phyloP scores from a whole-genome alignment of 352 stramenopile genomes.

The Pythium aphanidermatum region DNA sequence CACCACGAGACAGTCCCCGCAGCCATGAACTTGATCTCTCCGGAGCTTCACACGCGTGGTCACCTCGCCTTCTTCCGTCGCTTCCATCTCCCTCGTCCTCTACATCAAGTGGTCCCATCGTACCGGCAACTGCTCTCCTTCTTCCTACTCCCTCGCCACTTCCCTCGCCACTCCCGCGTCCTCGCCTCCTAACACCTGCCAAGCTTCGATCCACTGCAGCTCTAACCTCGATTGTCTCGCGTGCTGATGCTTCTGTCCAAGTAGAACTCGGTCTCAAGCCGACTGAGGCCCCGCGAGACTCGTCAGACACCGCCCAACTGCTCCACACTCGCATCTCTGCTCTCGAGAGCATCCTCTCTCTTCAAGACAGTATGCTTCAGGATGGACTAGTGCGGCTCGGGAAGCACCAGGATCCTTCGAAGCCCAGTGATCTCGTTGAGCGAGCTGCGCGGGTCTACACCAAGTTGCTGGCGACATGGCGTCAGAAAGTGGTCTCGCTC shows the following conservation, averaged over 20 bases:
- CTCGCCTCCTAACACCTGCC: no score
- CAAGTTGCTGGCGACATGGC: conserved; percentile 36
- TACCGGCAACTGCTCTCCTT: not conserved
- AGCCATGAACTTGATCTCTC: conserved; percentile 24
- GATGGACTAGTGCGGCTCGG: conserved; percentile 26
- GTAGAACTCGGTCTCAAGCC: not conserved
- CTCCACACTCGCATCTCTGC: conserved; percentile 41
- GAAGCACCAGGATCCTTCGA: not conserved
- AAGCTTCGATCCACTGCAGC: not conserved
- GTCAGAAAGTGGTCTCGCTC: conserved; percentile 47
- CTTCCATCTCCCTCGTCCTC: not conserved
- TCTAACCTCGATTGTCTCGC: no score
- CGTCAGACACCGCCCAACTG: conserved; percentile 15
- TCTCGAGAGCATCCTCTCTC: conserved; percentile 45
- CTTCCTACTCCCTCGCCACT: no score
- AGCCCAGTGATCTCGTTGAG: conserved; percentile 6
- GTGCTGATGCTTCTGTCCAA: not conserved
- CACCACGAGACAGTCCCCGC: no score
- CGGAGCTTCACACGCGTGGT: conserved; percentile 5
- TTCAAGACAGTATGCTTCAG: conserved; percentile 53
- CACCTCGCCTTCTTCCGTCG: not conserved
- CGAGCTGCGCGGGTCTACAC: conserved; percentile 25
- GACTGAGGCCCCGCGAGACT: no score
- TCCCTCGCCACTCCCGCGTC: no score
- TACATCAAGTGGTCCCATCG: not conserved